phyloP scores from a whole-genome alignment of 306 rosid species.

The Quercus cerris region DNA sequence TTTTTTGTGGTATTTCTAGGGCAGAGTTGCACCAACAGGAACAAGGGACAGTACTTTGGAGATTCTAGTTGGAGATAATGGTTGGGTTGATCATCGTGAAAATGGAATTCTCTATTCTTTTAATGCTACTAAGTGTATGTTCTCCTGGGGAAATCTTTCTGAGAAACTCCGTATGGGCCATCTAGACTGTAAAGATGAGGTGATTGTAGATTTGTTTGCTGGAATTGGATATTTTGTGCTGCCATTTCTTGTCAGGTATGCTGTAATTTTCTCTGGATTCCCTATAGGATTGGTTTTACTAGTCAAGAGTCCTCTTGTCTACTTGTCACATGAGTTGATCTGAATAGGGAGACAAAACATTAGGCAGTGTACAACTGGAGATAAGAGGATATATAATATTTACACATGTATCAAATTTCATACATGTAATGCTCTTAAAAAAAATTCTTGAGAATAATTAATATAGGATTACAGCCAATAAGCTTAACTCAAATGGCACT shows the following conservation, averaged over 20 bases:
- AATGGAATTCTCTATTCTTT: conserved; percentile 85
- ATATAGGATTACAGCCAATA: background rate
- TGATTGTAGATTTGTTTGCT: conserved; percentile 80
- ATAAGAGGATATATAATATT: background rate
- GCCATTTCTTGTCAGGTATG: conserved; percentile 92
- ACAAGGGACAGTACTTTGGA: conserved; percentile 87
- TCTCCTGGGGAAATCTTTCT: conserved; percentile 98
- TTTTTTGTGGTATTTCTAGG: conserved; percentile 45
- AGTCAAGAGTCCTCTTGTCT: background rate
- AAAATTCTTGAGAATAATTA: background rate
- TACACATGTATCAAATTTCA: background rate
- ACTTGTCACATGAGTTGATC: background rate
- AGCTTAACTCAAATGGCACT: too few species aligned
- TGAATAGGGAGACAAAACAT: background rate
- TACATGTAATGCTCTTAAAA: background rate
- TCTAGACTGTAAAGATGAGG: conserved; percentile 63
- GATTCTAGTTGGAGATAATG: conserved; percentile 86
- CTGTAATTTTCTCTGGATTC: background rate
- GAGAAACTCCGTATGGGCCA: conserved; percentile 85
- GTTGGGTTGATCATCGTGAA: conserved; percentile 93
- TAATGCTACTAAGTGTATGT: conserved; percentile 89
- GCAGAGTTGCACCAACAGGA: conserved; percentile 77
- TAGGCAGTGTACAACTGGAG: background rate
- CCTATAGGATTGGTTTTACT: background rate
- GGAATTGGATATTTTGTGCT: conserved; percentile 94